These are phyloP conservation scores for Hypericum androsaemum DNA, from an alignment of 345 rosid genomes.

Conservation along the genomic window DNA sequence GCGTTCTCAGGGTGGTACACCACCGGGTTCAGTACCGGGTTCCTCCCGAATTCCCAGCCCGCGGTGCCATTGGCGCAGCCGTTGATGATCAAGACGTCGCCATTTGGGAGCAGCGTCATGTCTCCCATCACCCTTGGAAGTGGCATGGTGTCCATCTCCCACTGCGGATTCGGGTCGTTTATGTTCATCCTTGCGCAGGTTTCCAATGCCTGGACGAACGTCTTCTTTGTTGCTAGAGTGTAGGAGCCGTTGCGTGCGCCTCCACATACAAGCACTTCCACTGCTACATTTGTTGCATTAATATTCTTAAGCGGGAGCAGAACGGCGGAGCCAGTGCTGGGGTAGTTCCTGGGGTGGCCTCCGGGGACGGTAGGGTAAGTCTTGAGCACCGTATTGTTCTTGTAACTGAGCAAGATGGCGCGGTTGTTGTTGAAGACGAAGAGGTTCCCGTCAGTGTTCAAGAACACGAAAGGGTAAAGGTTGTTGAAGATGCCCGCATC, in stretches of 20 bases:
- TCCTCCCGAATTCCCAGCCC: slow-evolving; percentile 62
- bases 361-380: slow-evolving; percentile 57
- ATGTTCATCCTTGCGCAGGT: slow-evolving; percentile 69
- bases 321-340: slow-evolving; percentile 78
- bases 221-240: slow-evolving; percentile 10
- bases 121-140: slow-evolving; percentile 69
- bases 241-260: slow-evolving; percentile 69
- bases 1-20: slow-evolving; percentile 40
- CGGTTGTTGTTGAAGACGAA: slow-evolving; percentile 74
- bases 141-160: slow-evolving; percentile 78
- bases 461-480: slow-evolving; percentile 64
- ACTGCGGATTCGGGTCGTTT: slow-evolving; percentile 52
- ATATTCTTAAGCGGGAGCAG: slow-evolving; percentile 45
- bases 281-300: slow-evolving; percentile 12
- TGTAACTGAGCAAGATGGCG: slow-evolving; percentile 51
- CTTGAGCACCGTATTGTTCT: slow-evolving; percentile 36
- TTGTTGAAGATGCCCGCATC: slow-evolving; percentile 49
- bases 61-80: slow-evolving; percentile 56
- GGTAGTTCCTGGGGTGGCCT: slow-evolving; percentile 65
- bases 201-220: slow-evolving; percentile 44
- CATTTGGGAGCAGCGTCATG: slow-evolving; percentile 69
- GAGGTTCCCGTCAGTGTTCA: slow-evolving; percentile 49
- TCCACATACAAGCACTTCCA: slow-evolving; percentile 69
- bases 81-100: slow-evolving; percentile 62
- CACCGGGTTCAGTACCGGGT: slow-evolving; percentile 54